A percentile compares a stretch with the other conserved stretches of the same genome.
These are phyloP conservation scores for Aschersonia sp. DNA, from an alignment of 2,329 filamentous ascomycete species.

Conservation along the genomic window DNA sequence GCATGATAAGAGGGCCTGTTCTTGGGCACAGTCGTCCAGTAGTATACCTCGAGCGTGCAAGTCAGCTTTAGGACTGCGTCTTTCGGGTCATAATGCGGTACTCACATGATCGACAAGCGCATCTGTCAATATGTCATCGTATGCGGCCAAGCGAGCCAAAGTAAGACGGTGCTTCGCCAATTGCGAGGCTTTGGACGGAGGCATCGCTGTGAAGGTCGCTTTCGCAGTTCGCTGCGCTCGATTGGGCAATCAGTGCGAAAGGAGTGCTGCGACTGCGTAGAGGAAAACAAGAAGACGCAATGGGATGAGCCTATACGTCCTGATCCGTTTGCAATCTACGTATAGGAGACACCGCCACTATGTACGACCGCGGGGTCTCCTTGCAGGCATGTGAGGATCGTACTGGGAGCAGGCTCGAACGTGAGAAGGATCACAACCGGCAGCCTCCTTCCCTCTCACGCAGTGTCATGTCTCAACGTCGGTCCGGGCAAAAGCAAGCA, in stretches of 20 bases:
- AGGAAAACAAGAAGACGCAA: no score
- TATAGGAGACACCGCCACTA: no score
- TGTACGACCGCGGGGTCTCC: no score
- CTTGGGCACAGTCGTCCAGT: slow-evolving; percentile 93
- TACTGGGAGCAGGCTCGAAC: neutral
- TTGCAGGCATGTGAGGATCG: neutral
- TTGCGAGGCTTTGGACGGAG: slow-evolving; percentile 19
- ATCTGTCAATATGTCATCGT: slow-evolving; percentile 94
- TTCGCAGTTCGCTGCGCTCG: no score
- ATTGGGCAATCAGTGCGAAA: neutral
- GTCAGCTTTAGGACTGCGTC: slow-evolving; percentile 4
- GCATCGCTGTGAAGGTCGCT: slow-evolving; percentile 12
- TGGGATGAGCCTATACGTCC: no score
- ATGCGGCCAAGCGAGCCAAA: slow-evolving; percentile 73
- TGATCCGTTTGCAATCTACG: no score
- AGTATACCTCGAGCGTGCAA: slow-evolving; percentile 56
- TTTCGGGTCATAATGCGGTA: slow-evolving; percentile 8
- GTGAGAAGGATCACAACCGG: neutral
- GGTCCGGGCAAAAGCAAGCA: neutral
- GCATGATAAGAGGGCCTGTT: slow-evolving; percentile 78
- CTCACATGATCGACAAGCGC: slow-evolving; percentile 87
- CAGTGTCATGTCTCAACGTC: slow-evolving; percentile 1
- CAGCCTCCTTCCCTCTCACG: neutral
- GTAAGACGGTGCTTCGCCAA: slow-evolving; percentile 57
- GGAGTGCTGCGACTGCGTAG: neutral